Conservation (phyloP, 495 filamentous ascomycete species). For the Penicillium ochrochloron region DNA sequence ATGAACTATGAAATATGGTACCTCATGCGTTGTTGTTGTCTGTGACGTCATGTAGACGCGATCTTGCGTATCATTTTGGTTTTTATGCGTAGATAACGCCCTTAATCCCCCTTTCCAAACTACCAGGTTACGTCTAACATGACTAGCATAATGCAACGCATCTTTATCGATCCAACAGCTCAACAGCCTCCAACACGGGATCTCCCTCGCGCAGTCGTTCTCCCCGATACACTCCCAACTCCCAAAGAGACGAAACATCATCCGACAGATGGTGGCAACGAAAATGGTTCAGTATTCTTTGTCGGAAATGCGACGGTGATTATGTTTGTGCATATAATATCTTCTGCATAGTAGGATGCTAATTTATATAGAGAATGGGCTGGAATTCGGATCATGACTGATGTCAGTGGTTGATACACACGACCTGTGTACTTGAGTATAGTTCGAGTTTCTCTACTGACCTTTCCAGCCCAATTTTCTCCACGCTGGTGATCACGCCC, state of each 20-base stretch:
- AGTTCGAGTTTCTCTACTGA: background rate
- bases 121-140: background rate
- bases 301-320: constrained; percentile 72
- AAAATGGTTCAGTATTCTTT: constrained; percentile 58
- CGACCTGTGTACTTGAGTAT: background rate
- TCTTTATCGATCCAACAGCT: constrained; percentile 8
- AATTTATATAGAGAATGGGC: constrained; percentile 55
- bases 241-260: constrained; percentile 49
- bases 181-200: constrained; percentile 30
- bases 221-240: constrained; percentile 32
- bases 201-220: constrained; percentile 17
- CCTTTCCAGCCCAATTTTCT: constrained; percentile 64
- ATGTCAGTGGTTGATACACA: constrained; percentile 35
- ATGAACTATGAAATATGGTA: constrained; percentile 7
- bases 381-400: constrained; percentile 67
- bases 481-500: constrained; percentile 69
- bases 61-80: background rate
- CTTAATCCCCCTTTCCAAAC: background rate
- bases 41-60: constrained; percentile 10
- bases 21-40: background rate
- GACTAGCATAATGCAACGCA: constrained; percentile 15
- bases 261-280: constrained; percentile 39
- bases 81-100: background rate
- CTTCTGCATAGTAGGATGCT: background rate
- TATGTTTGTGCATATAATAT: constrained; percentile 40